Evolutionary conservation across 2,329 filamentous ascomycete species (phyloP).

Genomic region (Passalora sequoiae): DNA sequence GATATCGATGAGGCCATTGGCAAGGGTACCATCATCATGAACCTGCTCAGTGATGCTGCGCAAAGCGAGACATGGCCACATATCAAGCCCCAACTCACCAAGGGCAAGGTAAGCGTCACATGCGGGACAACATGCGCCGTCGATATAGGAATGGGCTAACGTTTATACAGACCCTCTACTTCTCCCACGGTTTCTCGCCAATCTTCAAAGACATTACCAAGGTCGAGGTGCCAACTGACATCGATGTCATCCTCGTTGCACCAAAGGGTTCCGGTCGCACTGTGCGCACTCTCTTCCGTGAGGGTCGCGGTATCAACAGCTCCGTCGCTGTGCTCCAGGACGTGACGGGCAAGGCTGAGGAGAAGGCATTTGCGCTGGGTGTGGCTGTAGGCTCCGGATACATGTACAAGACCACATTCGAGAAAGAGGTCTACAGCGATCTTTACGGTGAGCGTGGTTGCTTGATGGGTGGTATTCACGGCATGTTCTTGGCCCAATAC

Average conservation of each 20-base stretch:
- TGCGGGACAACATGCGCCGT: background rate
- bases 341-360: constrained; percentile 94
- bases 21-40: constrained; percentile 95
- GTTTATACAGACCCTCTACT: constrained; percentile 80
- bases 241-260: constrained; percentile 98
- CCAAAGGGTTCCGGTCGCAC: constrained; percentile 99
- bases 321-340: constrained; percentile 98
- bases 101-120: constrained; percentile 75
- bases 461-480: constrained; percentile 99
- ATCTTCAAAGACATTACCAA: constrained; percentile 99
- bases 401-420: constrained; percentile 99
- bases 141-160: background rate
- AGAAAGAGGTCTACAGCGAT: constrained; percentile 99
- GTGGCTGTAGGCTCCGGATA: constrained; percentile 96
- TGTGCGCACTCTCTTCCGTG: constrained; percentile 96
- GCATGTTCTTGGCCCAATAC: constrained; percentile 99
- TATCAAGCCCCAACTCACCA: constrained; percentile 95
- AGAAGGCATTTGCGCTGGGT: constrained; percentile 94
- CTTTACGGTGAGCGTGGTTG: constrained; percentile 99
- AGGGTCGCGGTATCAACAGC: constrained; percentile 99
- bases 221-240: constrained; percentile 89
- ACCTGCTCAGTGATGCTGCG: constrained; percentile 94
- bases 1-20: constrained; percentile 94
- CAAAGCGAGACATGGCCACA: constrained; percentile 98
- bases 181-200: constrained; percentile 99